Base-by-base conservation (phyloP, 2,329 filamentous ascomycete genomes). In the Amauroascus niger region DNA sequence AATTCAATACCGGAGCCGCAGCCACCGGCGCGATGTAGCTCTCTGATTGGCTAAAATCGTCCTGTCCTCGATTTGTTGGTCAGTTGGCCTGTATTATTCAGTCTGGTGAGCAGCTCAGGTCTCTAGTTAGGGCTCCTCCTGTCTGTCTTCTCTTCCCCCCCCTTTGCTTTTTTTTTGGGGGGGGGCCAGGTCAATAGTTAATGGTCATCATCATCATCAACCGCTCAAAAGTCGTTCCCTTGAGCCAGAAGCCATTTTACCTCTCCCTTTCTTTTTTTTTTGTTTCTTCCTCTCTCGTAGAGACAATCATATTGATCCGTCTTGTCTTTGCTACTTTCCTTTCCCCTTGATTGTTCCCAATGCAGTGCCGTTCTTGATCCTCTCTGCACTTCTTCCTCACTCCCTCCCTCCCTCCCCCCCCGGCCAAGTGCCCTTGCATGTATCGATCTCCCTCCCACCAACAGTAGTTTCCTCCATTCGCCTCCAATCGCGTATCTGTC, bases 281-380 rank as follows among this genome's bases (percentile, higher is more conserved):
- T n/a, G n/a, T n/a, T n/a, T n/a, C n/a, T n/a, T n/a, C n/a, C n/a
- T n/a, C n/a, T n/a, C n/a, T n/a, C n/a, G n/a, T n/a, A n/a, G n/a
- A n/a, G n/a, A n/a, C n/a, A n/a, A n/a, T n/a, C n/a, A n/a, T n/a
- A n/a, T n/a, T n/a, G n/a, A 13, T 11, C 46, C 28, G 28, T n/a
- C 20, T n/a, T 30, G 30, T 14, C 35, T 41, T 28, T 51, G 11
- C 11, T 20, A 26, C 24, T 20, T 43, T 20, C 8, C 14, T 20
- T 32, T 43, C 33, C 6, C 33, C 32, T 18, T 20, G 14, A 22
- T 30, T 20, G 6, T 22, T 41, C 49, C 39, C 49, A 52, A 52
- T 52, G 49, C 39, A 52, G 37, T 26, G 26, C 20, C 32, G 37
- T 43, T 52, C 26, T 3, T 45, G 30, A 52, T 16, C n/a, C n/a